Evolutionary conservation across 768 basidiomycete species (phyloP).

Genomic region (Boletus bicolor): DNA sequence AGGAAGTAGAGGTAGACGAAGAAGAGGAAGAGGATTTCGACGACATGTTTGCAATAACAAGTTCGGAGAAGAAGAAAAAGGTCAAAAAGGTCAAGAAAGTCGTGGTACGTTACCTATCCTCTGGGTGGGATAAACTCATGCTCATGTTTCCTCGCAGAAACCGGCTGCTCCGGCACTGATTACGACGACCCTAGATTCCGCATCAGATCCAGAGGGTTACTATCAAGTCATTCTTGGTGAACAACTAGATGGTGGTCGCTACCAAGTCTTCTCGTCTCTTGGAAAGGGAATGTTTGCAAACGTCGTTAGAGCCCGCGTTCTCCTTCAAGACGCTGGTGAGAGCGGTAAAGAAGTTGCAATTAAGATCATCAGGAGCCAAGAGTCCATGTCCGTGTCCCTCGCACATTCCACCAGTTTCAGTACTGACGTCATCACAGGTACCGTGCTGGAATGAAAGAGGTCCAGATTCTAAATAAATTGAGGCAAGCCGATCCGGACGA

Average conservation of each 20-base stretch:
- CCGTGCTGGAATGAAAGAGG: constrained; percentile 92
- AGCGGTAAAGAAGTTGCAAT: constrained; percentile 84
- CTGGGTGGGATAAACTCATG: not conserved
- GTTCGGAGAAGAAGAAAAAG: constrained; percentile 47
- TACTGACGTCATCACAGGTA: constrained; percentile 54
- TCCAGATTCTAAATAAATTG: constrained; percentile 82
- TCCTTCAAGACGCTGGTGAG: constrained; percentile 56
- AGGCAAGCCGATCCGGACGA: constrained; percentile 91
- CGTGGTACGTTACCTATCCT: constrained; percentile 36
- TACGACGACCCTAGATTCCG: constrained; percentile 80
- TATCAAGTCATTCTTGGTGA: constrained; percentile 94
- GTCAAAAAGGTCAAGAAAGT: constrained; percentile 57
- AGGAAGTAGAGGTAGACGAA: constrained; percentile 44
- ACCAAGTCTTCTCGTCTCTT: constrained; percentile 92
- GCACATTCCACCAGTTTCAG: not conserved
- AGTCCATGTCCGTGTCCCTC: constrained; percentile 76
- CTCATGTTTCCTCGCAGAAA: constrained; percentile 35
- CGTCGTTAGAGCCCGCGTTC: constrained; percentile 84
- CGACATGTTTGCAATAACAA: constrained; percentile 87
- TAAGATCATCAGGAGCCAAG: constrained; percentile 94
- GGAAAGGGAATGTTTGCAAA: constrained; percentile 99
- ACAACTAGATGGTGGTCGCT: constrained; percentile 85
- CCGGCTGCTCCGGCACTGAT: constrained; percentile 59
- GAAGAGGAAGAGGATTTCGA: constrained; percentile 87
- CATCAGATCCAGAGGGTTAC: constrained; percentile 93